Conservation (phyloP, 139 green algal genomes). For the Pleodorina starrii region DNA sequence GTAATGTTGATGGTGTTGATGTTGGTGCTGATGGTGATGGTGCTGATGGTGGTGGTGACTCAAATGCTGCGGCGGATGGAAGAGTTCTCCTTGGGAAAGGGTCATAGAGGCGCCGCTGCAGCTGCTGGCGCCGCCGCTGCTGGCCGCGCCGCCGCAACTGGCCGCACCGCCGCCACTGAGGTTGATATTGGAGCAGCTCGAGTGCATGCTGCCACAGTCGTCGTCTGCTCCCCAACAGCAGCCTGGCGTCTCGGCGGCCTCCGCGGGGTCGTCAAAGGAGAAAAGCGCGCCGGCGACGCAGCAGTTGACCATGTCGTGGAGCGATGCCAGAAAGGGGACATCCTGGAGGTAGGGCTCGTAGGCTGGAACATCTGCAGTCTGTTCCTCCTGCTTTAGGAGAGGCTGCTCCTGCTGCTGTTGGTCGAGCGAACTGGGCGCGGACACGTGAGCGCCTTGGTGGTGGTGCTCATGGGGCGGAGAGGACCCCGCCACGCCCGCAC, state of each 20-base stretch:
- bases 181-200: slow-evolving; percentile 5
- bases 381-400: background rate
- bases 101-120: background rate
- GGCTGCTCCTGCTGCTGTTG: too few species aligned
- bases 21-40: background rate
- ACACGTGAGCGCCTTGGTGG: too few species aligned
- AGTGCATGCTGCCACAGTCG: slow-evolving; percentile 34
- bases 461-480: too few species aligned
- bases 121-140: slow-evolving; percentile 11
- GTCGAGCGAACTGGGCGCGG: too few species aligned
- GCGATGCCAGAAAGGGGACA: background rate
- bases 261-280: background rate
- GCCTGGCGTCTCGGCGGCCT: background rate
- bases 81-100: background rate
- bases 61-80: background rate
- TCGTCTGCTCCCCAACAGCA: background rate
- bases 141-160: background rate
- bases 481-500: background rate
- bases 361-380: too few species aligned
- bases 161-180: slow-evolving; percentile 4
- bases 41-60: background rate
- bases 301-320: slow-evolving; percentile 2
- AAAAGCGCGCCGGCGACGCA: slow-evolving; percentile 5
- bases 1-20: background rate
- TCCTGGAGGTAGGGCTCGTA: slow-evolving; percentile 38